Percentiles rank a stretch among this genome's conserved stretches.
phyloP scores from a whole-genome alignment of 768 basidiomycete species.

The Rhizopogon roseolus region DNA sequence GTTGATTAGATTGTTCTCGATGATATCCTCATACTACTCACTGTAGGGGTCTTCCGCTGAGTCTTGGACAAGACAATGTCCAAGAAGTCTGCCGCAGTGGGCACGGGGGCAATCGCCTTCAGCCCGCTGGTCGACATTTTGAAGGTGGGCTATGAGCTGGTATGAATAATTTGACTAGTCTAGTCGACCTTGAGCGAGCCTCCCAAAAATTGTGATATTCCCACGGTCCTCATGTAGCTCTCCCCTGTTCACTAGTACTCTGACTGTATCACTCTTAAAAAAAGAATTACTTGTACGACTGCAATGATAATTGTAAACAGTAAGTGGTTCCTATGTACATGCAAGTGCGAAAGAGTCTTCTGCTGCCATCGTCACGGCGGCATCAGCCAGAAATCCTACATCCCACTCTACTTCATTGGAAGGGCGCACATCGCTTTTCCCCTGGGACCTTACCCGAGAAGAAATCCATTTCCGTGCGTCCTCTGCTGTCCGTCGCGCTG shows the following conservation, averaged over 20 bases:
- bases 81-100: conserved; percentile 90
- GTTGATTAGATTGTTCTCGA: neutral
- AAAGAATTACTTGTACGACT: no score
- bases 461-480: neutral
- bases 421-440: neutral
- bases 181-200: neutral
- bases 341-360: neutral
- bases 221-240: conserved; percentile 1
- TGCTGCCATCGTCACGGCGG: neutral
- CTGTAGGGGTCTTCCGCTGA: conserved; percentile 96
- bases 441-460: neutral
- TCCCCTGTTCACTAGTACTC: no score
- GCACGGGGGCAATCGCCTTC: conserved; percentile 98
- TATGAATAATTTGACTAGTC: neutral
- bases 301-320: neutral
- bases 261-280: no score
- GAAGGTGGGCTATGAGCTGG: neutral
- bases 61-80: conserved; percentile 93
- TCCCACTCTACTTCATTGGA: neutral
- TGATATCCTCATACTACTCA: conserved; percentile 21
- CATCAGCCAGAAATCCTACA: neutral
- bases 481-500: neutral
- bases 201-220: neutral
- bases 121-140: conserved; percentile 82
- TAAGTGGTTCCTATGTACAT: neutral